Evolutionary conservation across 352 stramenopile species (phyloP).

Genomic region (Phytophthora fragariaefolia): DNA sequence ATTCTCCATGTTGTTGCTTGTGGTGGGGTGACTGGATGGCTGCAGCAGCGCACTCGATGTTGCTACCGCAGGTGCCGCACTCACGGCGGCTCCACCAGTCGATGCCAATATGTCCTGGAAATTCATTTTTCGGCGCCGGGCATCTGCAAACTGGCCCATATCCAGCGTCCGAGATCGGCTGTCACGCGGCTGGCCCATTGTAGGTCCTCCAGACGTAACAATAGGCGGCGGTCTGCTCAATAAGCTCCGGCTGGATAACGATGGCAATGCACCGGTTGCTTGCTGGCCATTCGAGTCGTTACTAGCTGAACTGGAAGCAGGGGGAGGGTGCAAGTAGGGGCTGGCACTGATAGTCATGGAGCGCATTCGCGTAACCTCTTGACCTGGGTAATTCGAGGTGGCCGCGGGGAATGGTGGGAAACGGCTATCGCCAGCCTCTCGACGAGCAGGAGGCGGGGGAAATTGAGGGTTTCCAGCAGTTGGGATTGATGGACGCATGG

Average conservation of each 20-base stretch:
- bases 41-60: slow-evolving; percentile 25
- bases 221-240: slow-evolving; percentile 39
- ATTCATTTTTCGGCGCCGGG: slow-evolving; percentile 85
- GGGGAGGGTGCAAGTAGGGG: slow-evolving; percentile 47
- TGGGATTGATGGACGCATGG: slow-evolving; percentile 58
- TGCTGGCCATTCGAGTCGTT: slow-evolving; percentile 29
- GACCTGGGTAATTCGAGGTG: slow-evolving; percentile 26
- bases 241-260: slow-evolving; percentile 59
- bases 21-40: slow-evolving; percentile 13
- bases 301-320: slow-evolving; percentile 16
- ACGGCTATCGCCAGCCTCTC: slow-evolving; percentile 42
- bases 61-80: slow-evolving; percentile 13
- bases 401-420: slow-evolving; percentile 35
- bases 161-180: slow-evolving; percentile 85
- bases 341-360: slow-evolving; percentile 68
- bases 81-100: slow-evolving; percentile 25
- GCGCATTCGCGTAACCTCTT: slow-evolving; percentile 55
- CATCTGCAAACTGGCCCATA: slow-evolving; percentile 83
- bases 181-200: slow-evolving; percentile 80
- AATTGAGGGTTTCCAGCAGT: slow-evolving; percentile 61
- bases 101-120: slow-evolving; percentile 89
- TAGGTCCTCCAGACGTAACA: slow-evolving; percentile 40
- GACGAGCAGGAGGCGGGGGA: slow-evolving; percentile 56
- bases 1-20: slow-evolving; percentile 53
- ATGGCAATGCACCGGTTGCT: slow-evolving; percentile 49